Evolutionary conservation across 768 basidiomycete genomes (phyloP).

Genomic region (Pisolithus tinctorius): DNA sequence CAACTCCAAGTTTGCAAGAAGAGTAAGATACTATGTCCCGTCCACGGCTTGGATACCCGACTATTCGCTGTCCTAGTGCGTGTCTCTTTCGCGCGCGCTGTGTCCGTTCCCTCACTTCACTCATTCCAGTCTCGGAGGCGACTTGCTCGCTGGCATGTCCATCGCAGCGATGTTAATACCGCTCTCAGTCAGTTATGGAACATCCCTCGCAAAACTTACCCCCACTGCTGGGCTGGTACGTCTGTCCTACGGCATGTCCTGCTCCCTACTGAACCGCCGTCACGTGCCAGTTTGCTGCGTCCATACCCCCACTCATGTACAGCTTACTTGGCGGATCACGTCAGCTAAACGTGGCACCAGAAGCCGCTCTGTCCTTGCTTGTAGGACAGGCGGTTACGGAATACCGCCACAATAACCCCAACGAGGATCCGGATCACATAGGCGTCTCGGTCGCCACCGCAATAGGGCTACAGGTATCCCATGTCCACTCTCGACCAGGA

Average conservation of each 20-base stretch:
- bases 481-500: background rate
- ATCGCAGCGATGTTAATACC: conserved; percentile 82
- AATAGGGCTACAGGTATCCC: conserved; percentile 71
- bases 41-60: conserved; percentile 74
- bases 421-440: conserved; percentile 38
- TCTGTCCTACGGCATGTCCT: conserved; percentile 4
- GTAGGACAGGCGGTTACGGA: conserved; percentile 83
- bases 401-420: conserved; percentile 42
- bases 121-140: conserved; percentile 46
- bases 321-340: conserved; percentile 83
- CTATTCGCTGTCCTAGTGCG: conserved; percentile 64
- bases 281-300: conserved; percentile 61
- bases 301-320: conserved; percentile 84
- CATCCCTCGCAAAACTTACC: conserved; percentile 77
- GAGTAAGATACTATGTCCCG: conserved; percentile 70
- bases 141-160: conserved; percentile 80
- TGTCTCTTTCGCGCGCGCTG: background rate
- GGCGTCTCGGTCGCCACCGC: conserved; percentile 70
- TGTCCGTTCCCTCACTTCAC: background rate
- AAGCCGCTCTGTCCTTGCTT: conserved; percentile 81
- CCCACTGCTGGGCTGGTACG: conserved; percentile 81
- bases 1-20: conserved; percentile 35
- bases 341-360: conserved; percentile 80
- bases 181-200: conserved; percentile 87
- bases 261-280: background rate